phyloP scores from a whole-genome alignment of 495 filamentous ascomycete species.

The Penicillium taxi region DNA sequence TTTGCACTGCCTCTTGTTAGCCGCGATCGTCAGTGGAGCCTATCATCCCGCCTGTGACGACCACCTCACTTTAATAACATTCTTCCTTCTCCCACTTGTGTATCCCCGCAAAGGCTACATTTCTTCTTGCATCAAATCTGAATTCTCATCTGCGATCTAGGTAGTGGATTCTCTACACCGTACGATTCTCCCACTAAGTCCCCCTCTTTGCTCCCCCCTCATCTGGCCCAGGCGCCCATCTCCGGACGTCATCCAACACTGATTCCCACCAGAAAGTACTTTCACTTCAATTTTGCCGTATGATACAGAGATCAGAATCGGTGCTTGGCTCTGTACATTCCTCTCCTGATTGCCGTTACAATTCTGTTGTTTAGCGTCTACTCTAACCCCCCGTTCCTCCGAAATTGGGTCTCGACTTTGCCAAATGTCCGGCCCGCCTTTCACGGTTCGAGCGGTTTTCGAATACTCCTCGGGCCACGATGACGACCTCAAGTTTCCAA shows the following conservation, averaged over 20 bases:
- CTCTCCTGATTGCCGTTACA: slow-evolving; percentile 13
- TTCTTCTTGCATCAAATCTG: slow-evolving; percentile 1
- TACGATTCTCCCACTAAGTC: slow-evolving; percentile 10
- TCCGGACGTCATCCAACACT: slow-evolving; percentile 4
- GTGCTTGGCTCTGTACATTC: slow-evolving; percentile 17
- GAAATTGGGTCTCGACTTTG: slow-evolving; percentile 20
- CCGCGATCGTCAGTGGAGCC: slow-evolving; percentile 41
- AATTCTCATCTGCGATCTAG: slow-evolving; percentile 7
- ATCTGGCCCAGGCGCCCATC: too few species aligned
- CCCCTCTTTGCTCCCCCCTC: slow-evolving; percentile 3
- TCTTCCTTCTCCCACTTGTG: slow-evolving; percentile 9
- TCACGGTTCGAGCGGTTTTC: slow-evolving; percentile 91
- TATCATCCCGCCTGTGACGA: slow-evolving; percentile 33
- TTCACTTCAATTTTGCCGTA: slow-evolving; percentile 8
- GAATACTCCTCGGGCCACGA: slow-evolving; percentile 88
- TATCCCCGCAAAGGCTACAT: slow-evolving; percentile 9
- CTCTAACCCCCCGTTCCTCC: slow-evolving; percentile 14
- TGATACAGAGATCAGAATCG: slow-evolving; percentile 11
- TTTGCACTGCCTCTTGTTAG: too few species aligned
- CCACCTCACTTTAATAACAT: slow-evolving; percentile 25
- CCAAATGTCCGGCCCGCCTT: slow-evolving; percentile 69
- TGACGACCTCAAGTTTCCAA: slow-evolving; percentile 82
- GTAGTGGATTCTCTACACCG: slow-evolving; percentile 7
- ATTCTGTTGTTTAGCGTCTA: slow-evolving; percentile 14
- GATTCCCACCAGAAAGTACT: background rate